Base-by-base conservation (phyloP, 2,329 filamentous ascomycete species). In the Zalaria obscura region DNA sequence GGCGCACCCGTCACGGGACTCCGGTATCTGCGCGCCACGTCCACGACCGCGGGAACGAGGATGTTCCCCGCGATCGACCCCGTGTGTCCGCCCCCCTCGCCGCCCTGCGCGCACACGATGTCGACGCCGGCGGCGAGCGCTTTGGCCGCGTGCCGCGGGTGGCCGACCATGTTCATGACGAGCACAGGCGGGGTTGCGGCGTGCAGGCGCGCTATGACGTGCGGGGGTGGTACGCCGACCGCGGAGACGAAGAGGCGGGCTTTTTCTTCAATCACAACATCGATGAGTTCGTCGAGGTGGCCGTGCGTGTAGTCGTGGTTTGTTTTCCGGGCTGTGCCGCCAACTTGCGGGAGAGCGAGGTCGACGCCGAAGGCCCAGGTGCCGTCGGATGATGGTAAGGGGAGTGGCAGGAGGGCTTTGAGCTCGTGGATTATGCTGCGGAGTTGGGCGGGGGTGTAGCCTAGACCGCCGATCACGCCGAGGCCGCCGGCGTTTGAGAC, bases 141-240 rank as follows among this genome's bases (percentile, higher is more conserved):
- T 66, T 95, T 95, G 58, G 80, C 75, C 1, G 88, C 88, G 60
- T 96, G 89, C 58, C 82, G 86, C 2, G 89, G 88, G 53, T 88
- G 83, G 0, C 89, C 89, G 18, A 95, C 87, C 88, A 95, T 95
- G 61, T 95, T 95, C 87, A 95, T 95, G 31, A 95, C 72, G 18
- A 18, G 18, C 18, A 18, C 18, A 18, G 18, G 18, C 18, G 18
- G 18, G 0, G 83, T 83, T 0, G 82, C 80, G 5, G 72, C 70
- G 56, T 96, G 89, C 36, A 96, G 69, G 36, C 77, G 67, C 50
- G 84, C 77, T 43, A 95, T 81, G 4, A 88, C 76, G 43, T 68
- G 61, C 36, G 68, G 66, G 0, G 88, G 85, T 10, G 89, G 89
- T 25, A 95, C 81, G 5, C 89, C 89, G 0, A 95, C 87, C 1